Conservation (phyloP, 257 asterid species). For the Jaltomata sinuosa region DNA sequence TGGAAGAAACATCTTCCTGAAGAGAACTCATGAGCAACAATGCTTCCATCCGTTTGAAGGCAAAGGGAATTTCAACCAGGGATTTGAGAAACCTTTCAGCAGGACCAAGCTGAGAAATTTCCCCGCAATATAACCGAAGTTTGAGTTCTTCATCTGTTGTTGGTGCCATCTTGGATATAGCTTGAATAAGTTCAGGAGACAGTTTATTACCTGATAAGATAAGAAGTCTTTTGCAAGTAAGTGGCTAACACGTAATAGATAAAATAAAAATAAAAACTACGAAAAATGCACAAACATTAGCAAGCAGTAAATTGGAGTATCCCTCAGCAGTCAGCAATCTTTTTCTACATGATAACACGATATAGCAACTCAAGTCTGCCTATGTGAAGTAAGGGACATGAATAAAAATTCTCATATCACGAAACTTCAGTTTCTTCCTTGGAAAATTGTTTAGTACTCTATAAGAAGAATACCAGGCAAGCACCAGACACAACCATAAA, state of each 20-base stretch:
- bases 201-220: constrained; percentile 57
- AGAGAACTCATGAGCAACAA: constrained; percentile 56
- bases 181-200: constrained; percentile 54
- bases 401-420: neutral
- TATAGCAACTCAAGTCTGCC: neutral
- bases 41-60: constrained; percentile 71
- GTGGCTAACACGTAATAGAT: neutral
- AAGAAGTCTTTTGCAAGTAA: constrained; percentile 8
- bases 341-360: neutral
- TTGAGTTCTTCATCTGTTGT: constrained; percentile 80
- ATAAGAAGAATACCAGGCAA: neutral
- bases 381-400: neutral
- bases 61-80: constrained; percentile 67
- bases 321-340: neutral
- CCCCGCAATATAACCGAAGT: constrained; percentile 64
- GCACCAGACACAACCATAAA: neutral
- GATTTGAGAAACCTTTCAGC: constrained; percentile 79
- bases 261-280: neutral
- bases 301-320: neutral
- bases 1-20: constrained; percentile 59
- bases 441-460: neutral
- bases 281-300: neutral
- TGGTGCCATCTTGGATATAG: constrained; percentile 66
- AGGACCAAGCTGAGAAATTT: constrained; percentile 61
- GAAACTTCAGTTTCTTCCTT: neutral